Evolutionary conservation across 139 green algal species (phyloP).

Genomic region (Marvania coccoides): DNA sequence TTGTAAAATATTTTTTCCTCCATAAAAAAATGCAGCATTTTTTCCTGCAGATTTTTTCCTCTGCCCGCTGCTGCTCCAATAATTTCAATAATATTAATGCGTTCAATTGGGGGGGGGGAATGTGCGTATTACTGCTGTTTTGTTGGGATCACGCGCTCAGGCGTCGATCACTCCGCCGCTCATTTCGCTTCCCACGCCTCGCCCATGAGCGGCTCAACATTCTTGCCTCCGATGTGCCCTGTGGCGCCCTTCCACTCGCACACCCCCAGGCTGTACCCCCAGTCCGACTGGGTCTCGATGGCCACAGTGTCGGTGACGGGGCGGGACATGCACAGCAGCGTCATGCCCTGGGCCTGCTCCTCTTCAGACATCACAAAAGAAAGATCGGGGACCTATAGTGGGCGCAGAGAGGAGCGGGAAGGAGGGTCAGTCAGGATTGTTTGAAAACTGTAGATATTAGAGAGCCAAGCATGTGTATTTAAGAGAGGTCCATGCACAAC

Average conservation of each 20-base stretch:
- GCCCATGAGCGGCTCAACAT: constrained; percentile 35
- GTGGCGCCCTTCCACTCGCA: constrained; percentile 82
- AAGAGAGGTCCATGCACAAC: background rate
- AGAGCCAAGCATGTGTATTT: background rate
- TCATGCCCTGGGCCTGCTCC: constrained; percentile 74
- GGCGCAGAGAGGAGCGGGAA: no score
- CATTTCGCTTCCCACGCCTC: constrained; percentile 14
- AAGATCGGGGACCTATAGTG: constrained; percentile 69
- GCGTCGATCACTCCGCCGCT: no score
- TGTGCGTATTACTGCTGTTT: no score
- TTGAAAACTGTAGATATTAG: background rate
- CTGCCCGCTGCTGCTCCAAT: no score
- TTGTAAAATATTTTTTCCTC: no score
- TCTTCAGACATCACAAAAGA: constrained; percentile 75
- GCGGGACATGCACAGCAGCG: constrained; percentile 83
- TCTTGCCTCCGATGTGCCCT: constrained; percentile 51
- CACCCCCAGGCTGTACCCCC: constrained; percentile 79
- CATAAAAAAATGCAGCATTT: no score
- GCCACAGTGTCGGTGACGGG: constrained; percentile 52
- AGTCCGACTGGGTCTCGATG: constrained; percentile 89
- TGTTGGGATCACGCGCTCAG: no score
- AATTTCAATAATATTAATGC: no score
- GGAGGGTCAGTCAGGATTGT: background rate
- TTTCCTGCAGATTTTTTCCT: no score
- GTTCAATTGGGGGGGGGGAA: no score